Conservation (phyloP, 2,329 filamentous ascomycete species). For the Arthrinium puccinioides region DNA sequence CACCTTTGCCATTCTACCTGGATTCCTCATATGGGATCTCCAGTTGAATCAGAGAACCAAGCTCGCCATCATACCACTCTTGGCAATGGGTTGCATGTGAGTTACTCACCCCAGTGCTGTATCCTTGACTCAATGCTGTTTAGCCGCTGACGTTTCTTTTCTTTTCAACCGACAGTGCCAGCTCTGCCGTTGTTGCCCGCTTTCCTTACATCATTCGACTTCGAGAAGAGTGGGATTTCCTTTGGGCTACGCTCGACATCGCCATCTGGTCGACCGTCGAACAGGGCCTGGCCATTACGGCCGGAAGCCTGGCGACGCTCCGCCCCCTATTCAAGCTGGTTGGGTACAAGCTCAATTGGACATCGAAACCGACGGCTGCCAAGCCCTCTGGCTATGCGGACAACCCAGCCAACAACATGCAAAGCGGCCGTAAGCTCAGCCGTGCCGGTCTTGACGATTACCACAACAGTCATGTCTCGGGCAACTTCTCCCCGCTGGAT, state of each 20-base stretch:
- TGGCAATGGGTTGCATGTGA: conserved; percentile 39
- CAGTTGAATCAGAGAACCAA: conserved; percentile 41
- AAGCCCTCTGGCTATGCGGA: neutral
- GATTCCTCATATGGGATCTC: conserved; percentile 38
- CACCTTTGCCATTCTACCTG: conserved; percentile 39
- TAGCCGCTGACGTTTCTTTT: neutral
- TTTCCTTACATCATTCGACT: conserved; percentile 30
- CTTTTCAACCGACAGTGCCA: conserved; percentile 25
- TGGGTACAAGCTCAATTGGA: conserved; percentile 19
- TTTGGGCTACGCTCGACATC: conserved; percentile 35
- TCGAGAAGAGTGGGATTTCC: conserved; percentile 29
- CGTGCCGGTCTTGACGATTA: neutral
- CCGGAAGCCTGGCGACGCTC: conserved; percentile 38
- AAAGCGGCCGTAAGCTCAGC: neutral
- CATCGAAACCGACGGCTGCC: neutral
- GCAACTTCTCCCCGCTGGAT: neutral
- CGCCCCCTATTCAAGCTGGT: conserved; percentile 33
- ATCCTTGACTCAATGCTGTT: neutral
- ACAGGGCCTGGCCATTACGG: conserved; percentile 38
- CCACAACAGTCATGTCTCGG: neutral
- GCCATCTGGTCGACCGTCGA: conserved; percentile 43
- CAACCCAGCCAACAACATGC: neutral
- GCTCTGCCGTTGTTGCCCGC: conserved; percentile 33
- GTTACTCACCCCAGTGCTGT: neutral
- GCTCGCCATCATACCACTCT: conserved; percentile 33